Percentiles rank a stretch among this genome's conserved stretches.
Evolutionary conservation across 768 basidiomycete species (phyloP).

Genomic region (Cubamyces sp.): DNA sequence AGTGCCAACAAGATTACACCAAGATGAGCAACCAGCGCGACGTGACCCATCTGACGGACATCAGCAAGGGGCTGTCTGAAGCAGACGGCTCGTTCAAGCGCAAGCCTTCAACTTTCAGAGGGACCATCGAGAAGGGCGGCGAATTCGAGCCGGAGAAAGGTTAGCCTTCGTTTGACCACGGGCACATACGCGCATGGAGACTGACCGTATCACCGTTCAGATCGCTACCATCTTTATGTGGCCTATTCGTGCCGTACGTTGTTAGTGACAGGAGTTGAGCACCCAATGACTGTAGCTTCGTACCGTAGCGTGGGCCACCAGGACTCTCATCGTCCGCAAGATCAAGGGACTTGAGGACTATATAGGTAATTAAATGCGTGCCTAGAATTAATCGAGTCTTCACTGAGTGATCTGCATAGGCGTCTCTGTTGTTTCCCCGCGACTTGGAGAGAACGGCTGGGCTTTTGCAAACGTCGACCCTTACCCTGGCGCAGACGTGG

Average conservation of each 20-base stretch:
- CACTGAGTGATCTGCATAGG: slow-evolving; percentile 43
- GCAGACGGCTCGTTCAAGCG: slow-evolving; percentile 71
- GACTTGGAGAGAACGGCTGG: slow-evolving; percentile 86
- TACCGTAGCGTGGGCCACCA: slow-evolving; percentile 84
- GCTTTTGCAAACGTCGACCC: slow-evolving; percentile 73
- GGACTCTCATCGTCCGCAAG: slow-evolving; percentile 85
- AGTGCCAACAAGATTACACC: too few species aligned
- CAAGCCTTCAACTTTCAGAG: slow-evolving; percentile 56
- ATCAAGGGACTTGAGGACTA: slow-evolving; percentile 90
- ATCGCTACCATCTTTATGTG: slow-evolving; percentile 91
- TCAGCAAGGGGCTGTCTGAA: slow-evolving; percentile 56
- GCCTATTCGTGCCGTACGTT: slow-evolving; percentile 81
- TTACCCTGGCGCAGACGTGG: slow-evolving; percentile 72
- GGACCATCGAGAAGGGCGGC: slow-evolving; percentile 57
- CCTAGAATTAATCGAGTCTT: background rate
- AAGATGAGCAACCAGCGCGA: slow-evolving; percentile 31
- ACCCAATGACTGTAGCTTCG: background rate
- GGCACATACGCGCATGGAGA: too few species aligned
- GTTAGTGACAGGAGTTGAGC: background rate
- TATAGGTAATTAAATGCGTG: slow-evolving; percentile 58
- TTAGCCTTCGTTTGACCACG: slow-evolving; percentile 34
- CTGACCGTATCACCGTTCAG: slow-evolving; percentile 44
- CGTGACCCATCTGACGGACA: slow-evolving; percentile 49
- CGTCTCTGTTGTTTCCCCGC: slow-evolving; percentile 82
- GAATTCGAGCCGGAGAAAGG: slow-evolving; percentile 78